Conservation (phyloP, 2,329 filamentous ascomycete species). For the Ascochyta koolunga region DNA sequence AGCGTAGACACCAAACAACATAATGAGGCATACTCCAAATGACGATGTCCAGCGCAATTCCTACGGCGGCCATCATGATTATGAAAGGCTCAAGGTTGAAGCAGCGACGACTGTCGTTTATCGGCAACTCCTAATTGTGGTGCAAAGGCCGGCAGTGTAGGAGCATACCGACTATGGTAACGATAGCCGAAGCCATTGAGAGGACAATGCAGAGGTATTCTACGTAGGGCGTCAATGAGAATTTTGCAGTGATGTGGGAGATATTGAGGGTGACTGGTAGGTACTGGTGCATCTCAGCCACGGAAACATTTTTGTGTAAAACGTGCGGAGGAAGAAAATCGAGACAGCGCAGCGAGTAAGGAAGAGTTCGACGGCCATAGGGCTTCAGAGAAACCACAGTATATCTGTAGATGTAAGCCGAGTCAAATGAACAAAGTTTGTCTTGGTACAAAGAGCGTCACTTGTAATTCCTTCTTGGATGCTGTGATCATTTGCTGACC, state of each 20-base stretch:
- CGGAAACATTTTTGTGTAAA: slow-evolving; percentile 26
- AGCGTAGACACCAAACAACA: slow-evolving; percentile 33
- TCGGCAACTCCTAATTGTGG: slow-evolving; percentile 28
- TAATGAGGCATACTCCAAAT: slow-evolving; percentile 34
- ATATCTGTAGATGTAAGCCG: slow-evolving; percentile 26
- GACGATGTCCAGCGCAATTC: slow-evolving; percentile 26
- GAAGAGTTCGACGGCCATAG: slow-evolving; percentile 25
- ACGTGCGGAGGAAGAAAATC: slow-evolving; percentile 34
- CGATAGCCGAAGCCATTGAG: slow-evolving; percentile 18
- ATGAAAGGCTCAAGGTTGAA: slow-evolving; percentile 21
- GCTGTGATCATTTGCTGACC: slow-evolving; percentile 16
- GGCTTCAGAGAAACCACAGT: slow-evolving; percentile 29
- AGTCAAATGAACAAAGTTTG: neutral
- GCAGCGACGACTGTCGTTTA: slow-evolving; percentile 25
- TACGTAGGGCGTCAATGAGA: slow-evolving; percentile 23
- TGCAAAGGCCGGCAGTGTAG: slow-evolving; percentile 31
- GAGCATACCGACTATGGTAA: slow-evolving; percentile 15
- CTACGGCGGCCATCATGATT: slow-evolving; percentile 15
- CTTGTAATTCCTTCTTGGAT: slow-evolving; percentile 13
- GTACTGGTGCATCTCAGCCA: slow-evolving; percentile 31
- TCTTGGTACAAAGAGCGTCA: slow-evolving; percentile 24
- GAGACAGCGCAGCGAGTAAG: slow-evolving; percentile 31
- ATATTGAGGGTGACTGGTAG: neutral
- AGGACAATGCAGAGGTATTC: slow-evolving; percentile 24
- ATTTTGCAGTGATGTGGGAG: neutral